Evolutionary conservation across 2,329 filamentous ascomycete genomes (phyloP).

Genomic region (Akanthomyces uredinophilus): DNA sequence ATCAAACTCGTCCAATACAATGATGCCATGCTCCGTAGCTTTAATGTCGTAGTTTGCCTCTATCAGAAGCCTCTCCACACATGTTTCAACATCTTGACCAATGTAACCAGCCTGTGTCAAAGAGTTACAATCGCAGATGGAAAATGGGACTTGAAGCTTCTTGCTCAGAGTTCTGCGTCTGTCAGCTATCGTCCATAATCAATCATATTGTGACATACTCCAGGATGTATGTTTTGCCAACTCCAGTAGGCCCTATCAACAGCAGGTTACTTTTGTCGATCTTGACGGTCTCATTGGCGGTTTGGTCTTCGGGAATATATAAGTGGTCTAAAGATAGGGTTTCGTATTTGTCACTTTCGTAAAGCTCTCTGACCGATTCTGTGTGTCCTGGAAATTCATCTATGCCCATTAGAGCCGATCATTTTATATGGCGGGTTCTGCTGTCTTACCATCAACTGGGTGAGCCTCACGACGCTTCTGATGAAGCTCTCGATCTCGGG

Average conservation of each 20-base stretch:
- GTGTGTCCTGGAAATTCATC: constrained; percentile 52
- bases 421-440: too few species aligned
- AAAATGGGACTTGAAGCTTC: constrained; percentile 90
- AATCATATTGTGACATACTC: constrained; percentile 41
- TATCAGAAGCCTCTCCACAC: constrained; percentile 83
- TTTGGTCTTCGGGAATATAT: constrained; percentile 44
- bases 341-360: constrained; percentile 29
- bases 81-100: constrained; percentile 94
- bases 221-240: constrained; percentile 93
- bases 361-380: constrained; percentile 40
- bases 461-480: constrained; percentile 56
- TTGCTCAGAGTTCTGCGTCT: constrained; percentile 74
- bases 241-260: constrained; percentile 84
- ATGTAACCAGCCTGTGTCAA: constrained; percentile 97
- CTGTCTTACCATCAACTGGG: constrained; percentile 68
- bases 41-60: constrained; percentile 85
- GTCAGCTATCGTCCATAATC: constrained; percentile 18
- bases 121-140: constrained; percentile 91
- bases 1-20: constrained; percentile 95
- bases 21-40: constrained; percentile 83
- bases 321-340: constrained; percentile 36
- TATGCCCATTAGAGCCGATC: constrained; percentile 21
- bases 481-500: constrained; percentile 58
- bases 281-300: constrained; percentile 50
- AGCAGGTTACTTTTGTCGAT: constrained; percentile 96